Percentiles rank a stretch among this genome's conserved stretches.
Conservation (phyloP, 176 grass and related monocot genomes). For the Oryza meridionalis region DNA sequence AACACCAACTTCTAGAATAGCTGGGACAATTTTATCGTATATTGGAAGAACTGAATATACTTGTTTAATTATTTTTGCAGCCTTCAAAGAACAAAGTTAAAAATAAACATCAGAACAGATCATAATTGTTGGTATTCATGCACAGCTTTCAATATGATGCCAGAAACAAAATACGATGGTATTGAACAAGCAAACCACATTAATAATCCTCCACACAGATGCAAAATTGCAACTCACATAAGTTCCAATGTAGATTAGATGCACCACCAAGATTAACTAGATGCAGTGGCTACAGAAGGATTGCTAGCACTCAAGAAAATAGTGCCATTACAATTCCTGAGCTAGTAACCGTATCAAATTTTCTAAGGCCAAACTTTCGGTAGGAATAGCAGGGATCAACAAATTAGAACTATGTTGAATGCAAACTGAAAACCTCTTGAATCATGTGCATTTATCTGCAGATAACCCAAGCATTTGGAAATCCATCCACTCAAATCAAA, state of each 20-base stretch:
- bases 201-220: conserved; percentile 17
- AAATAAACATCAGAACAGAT: conserved; percentile 31
- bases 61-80: conserved; percentile 91
- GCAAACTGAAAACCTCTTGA: background rate
- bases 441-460: background rate
- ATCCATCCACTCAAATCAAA: background rate
- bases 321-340: conserved; percentile 20
- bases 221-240: conserved; percentile 10
- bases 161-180: conserved; percentile 28
- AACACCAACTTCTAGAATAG: conserved; percentile 80
- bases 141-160: conserved; percentile 13
- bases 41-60: conserved; percentile 94
- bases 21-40: conserved; percentile 91
- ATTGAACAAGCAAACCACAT: conserved; percentile 1
- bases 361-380: background rate
- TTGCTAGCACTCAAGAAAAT: background rate
- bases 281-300: background rate
- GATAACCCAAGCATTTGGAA: background rate
- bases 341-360: conserved; percentile 14
- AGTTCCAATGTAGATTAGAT: conserved; percentile 8
- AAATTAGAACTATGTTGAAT: background rate
- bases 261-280: conserved; percentile 22
- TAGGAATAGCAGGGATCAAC: background rate
- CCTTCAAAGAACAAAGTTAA: conserved; percentile 63
- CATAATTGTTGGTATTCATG: conserved; percentile 1